Percentiles rank a stretch among this genome's conserved stretches.
These are phyloP conservation scores for Oxytropis ochrocephala DNA, from an alignment of 306 rosid genomes.

Conservation along the genomic window DNA sequence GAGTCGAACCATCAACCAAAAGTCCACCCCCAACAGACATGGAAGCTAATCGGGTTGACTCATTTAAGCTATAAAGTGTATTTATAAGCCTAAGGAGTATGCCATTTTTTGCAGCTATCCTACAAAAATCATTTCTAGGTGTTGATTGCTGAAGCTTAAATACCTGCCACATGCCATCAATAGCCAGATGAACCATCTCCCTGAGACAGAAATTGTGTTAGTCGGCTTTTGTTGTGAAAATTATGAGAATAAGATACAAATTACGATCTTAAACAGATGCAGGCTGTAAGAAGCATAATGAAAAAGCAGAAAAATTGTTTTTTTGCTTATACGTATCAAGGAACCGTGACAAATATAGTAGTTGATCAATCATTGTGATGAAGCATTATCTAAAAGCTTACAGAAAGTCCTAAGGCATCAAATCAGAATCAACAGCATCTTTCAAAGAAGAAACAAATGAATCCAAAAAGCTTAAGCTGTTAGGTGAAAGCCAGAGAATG, in stretches of 20 bases:
- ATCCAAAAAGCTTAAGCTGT: too few species aligned
- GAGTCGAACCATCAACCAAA: constrained; percentile 63
- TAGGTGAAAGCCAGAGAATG: too few species aligned
- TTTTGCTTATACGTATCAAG: neutral
- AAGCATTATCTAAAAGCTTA: neutral
- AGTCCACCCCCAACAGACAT: constrained; percentile 73
- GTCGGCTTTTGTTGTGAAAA: constrained; percentile 19
- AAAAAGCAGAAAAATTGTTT: neutral
- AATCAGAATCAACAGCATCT: neutral
- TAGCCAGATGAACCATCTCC: constrained; percentile 99
- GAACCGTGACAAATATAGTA: neutral
- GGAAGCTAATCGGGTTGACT: constrained; percentile 91
- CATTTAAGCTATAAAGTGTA: constrained; percentile 94
- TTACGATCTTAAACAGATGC: neutral
- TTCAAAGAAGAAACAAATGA: too few species aligned
- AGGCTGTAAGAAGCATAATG: neutral
- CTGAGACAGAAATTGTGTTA: constrained; percentile 38
- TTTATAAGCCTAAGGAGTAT: constrained; percentile 92
- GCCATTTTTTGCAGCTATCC: constrained; percentile 93
- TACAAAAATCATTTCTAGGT: constrained; percentile 90
- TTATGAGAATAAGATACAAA: constrained; percentile 13
- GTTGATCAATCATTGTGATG: neutral
- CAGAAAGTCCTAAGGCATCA: neutral
- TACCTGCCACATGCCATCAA: constrained; percentile 99
- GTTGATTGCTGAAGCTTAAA: constrained; percentile 98